Percentiles rank a stretch among this genome's conserved stretches.
phyloP scores from a whole-genome alignment of 805 yeast species.

The Kuraishia hungarica region DNA sequence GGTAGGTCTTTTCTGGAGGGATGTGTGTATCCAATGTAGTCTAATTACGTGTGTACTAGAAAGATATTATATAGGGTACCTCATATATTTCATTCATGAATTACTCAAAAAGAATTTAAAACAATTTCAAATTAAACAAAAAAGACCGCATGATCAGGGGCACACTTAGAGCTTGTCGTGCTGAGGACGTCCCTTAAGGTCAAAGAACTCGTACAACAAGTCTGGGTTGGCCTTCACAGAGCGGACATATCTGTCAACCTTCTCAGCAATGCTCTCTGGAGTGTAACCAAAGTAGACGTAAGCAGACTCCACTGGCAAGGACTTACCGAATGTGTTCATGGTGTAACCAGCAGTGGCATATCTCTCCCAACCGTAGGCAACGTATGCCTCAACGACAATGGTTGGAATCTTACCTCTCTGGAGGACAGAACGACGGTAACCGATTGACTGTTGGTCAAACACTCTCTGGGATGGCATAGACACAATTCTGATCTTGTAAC shows the following conservation, averaged over 20 bases:
- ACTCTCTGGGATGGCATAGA: slow-evolving; percentile 23
- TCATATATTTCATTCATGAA: not conserved
- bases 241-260: slow-evolving; percentile 14
- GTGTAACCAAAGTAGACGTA: slow-evolving; percentile 25
- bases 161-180: slow-evolving; percentile 5
- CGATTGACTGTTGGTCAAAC: slow-evolving; percentile 20
- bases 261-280: slow-evolving; percentile 15
- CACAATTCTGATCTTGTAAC: slow-evolving; percentile 17
- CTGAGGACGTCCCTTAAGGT: slow-evolving; percentile 6
- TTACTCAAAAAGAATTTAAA: not conserved
- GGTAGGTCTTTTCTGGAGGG: too few relatives aligned
- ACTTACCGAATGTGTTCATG: slow-evolving; percentile 25
- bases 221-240: slow-evolving; percentile 4
- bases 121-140: not conserved
- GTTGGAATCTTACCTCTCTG: slow-evolving; percentile 17
- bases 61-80: not conserved
- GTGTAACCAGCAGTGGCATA: slow-evolving; percentile 27
- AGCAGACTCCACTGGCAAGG: slow-evolving; percentile 22
- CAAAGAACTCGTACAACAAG: slow-evolving; percentile 8
- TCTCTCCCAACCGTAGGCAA: slow-evolving; percentile 26
- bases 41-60: too few relatives aligned
- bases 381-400: slow-evolving; percentile 25
- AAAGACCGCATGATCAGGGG: not conserved
- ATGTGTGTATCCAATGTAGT: too few relatives aligned
- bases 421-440: slow-evolving; percentile 18